A percentile compares a stretch with the other conserved stretches of the same genome.
Evolutionary conservation across 768 basidiomycete genomes (phyloP).

Genomic region (Mycena rosella): DNA sequence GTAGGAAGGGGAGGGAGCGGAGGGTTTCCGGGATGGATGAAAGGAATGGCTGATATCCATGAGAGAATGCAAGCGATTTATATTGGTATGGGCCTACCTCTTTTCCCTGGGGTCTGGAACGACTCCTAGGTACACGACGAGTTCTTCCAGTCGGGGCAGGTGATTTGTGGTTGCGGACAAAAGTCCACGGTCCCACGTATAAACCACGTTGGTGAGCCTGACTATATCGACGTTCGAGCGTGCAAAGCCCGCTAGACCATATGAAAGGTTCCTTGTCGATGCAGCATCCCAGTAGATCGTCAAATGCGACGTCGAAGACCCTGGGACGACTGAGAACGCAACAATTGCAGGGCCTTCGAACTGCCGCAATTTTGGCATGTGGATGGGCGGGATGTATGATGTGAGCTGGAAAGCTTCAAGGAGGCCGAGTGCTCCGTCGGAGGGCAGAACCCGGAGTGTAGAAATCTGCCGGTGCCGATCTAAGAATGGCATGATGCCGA

Average conservation of each 20-base stretch:
- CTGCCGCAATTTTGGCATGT: constrained; percentile 6
- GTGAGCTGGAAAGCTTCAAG: background rate
- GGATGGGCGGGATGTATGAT: background rate
- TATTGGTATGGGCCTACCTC: background rate
- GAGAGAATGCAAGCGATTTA: background rate
- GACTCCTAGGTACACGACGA: background rate
- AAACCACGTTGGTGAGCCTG: constrained; percentile 1
- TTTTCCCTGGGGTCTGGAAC: background rate
- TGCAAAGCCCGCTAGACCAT: background rate
- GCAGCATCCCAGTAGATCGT: constrained; percentile 12
- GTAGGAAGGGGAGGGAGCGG: background rate
- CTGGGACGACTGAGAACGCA: constrained; percentile 12
- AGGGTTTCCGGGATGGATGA: background rate
- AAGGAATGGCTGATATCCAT: background rate
- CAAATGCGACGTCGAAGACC: background rate
- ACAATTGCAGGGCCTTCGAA: constrained; percentile 5
- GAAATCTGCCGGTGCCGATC: background rate
- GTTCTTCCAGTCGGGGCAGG: background rate
- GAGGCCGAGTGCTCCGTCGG: too few species aligned
- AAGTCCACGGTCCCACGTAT: constrained; percentile 8
- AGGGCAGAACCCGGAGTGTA: too few species aligned
- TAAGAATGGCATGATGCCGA: constrained; percentile 1
- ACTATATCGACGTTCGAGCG: constrained; percentile 1
- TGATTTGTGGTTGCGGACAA: background rate
- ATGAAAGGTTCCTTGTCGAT: background rate